Percentiles rank a stretch among this genome's conserved stretches.
phyloP scores from a whole-genome alignment of 2,329 filamentous ascomycete species.

The Colletotrichum gloeosporioides region DNA sequence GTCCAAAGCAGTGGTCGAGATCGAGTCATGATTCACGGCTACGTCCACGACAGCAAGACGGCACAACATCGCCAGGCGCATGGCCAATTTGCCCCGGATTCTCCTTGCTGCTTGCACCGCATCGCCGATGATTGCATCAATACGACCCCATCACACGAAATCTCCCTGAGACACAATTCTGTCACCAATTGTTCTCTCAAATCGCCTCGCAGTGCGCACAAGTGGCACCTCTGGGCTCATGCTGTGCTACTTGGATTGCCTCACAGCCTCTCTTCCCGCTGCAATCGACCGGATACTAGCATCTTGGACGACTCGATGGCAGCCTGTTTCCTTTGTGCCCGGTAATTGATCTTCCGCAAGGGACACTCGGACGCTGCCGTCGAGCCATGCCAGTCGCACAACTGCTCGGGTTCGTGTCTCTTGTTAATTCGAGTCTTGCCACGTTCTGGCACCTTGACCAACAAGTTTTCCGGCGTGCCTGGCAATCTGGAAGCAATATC shows the following conservation, averaged over 20 bases:
- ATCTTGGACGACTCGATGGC: conserved; percentile 38
- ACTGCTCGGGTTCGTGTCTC: neutral
- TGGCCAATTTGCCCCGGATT: neutral
- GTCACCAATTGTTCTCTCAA: neutral
- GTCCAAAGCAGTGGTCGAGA: neutral
- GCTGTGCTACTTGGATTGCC: neutral
- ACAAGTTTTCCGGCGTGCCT: neutral
- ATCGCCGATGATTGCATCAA: neutral
- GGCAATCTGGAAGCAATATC: neutral
- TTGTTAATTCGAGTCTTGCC: neutral
- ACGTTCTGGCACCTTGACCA: neutral
- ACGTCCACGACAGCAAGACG: neutral
- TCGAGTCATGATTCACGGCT: neutral
- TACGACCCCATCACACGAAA: neutral
- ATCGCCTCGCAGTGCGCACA: neutral
- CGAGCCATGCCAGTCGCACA: neutral
- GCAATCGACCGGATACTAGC: neutral
- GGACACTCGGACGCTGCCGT: neutral
- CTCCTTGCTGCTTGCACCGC: neutral
- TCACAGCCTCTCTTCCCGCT: neutral
- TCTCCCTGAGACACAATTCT: neutral
- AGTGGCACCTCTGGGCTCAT: neutral
- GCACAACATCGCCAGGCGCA: neutral
- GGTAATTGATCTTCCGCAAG: neutral
- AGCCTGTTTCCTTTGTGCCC: conserved; percentile 35